Base-by-base conservation (phyloP, 2,329 filamentous ascomycete genomes). In the Fusarium poae region DNA sequence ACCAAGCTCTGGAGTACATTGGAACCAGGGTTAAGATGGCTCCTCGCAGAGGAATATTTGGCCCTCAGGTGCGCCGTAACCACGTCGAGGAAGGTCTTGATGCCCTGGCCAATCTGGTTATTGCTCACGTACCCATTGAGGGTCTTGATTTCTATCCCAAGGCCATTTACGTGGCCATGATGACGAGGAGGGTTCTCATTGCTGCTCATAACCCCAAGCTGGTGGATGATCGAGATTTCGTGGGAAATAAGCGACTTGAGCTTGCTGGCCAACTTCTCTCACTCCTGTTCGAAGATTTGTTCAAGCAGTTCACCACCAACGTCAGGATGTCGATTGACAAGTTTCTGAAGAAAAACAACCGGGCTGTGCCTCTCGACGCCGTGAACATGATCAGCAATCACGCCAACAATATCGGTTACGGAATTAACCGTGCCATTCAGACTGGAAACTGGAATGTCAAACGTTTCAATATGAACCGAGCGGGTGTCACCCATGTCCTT, bases 391-490 rank as follows among this genome's bases (percentile, higher is more conserved):
- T 99, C 73, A 91, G 89, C 71, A 91, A 93, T 46, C 92, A 96
- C 72, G 92, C 93, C 56, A 92, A 92, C 71, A 90, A 91, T 74
- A 98, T 99, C 72, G 97, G 94, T 0, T 87, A 92, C 71, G 96
- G 96, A 15, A 93, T 99, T 86, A 97, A 97, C 78, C 89, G 97
- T 65, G 95, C 96, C 10, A 97, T 99, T 62, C 94, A 97, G 55
- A 98, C 96, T 1, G 96, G 96, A 21, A 99, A 99, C 76, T 99
- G 96, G 96, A 97, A 88, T 67, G 86, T 99, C 72, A 97, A 97
- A 81, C 93, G 97, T 78, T 99, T 99, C 83, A 94, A 95, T 79
- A 99, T 99, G 96, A 97, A 98, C 77, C 87, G 95, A 77, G 95
- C 96, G 23, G 96, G 96, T 77, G 94, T 99, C 23, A 98, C 97